Percentiles rank a stretch among this genome's conserved stretches.
Evolutionary conservation across 441 rosid species (phyloP).

Genomic region (Syzygium syzygioides): DNA sequence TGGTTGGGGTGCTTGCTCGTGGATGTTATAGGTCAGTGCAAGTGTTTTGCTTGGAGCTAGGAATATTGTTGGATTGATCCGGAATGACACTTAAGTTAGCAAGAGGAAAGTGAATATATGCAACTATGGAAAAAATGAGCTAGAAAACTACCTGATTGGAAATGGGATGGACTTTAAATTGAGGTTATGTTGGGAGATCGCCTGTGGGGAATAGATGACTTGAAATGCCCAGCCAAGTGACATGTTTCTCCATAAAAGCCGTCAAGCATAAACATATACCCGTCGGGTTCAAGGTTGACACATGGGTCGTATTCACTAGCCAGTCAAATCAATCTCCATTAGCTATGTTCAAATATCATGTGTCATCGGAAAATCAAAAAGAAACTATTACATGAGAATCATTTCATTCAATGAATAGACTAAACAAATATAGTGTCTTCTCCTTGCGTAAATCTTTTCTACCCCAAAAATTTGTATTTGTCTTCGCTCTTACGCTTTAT

Average conservation of each 20-base stretch:
- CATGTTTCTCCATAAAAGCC: neutral
- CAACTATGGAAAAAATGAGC: neutral
- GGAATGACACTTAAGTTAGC: neutral
- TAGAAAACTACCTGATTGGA: neutral
- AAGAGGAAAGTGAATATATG: neutral
- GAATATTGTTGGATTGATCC: neutral
- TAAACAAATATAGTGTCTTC: neutral
- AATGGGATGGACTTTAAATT: neutral
- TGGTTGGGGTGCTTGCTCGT: no score
- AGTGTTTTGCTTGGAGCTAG: no score
- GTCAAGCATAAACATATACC: neutral
- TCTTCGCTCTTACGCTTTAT: neutral
- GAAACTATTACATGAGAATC: neutral
- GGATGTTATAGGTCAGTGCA: no score
- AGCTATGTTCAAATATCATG: neutral
- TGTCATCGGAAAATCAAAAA: neutral
- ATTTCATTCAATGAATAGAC: neutral
- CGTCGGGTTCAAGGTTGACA: neutral
- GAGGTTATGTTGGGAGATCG: neutral
- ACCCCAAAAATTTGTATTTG: neutral
- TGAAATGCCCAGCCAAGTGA: neutral
- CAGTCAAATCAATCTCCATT: neutral
- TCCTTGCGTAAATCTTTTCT: neutral
- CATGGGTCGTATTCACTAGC: neutral
- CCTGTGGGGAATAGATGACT: neutral